These are phyloP conservation scores for Metschnikowia cubensis DNA, from an alignment of 805 yeast species.

Conservation along the genomic window DNA sequence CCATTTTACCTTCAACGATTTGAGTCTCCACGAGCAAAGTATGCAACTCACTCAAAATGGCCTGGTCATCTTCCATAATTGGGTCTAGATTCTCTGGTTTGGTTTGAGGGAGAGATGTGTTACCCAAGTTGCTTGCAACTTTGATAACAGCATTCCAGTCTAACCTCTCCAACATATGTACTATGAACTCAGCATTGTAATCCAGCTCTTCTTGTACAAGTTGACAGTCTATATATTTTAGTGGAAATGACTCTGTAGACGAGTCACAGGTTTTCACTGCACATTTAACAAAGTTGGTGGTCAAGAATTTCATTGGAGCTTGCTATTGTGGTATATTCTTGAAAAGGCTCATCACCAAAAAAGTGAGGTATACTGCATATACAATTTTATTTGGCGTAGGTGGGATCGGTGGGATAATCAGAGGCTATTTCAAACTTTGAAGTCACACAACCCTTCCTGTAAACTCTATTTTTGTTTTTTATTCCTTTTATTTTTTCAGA, in stretches of 20 bases:
- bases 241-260: conserved; percentile 75
- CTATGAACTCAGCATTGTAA: conserved; percentile 74
- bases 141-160: conserved; percentile 82
- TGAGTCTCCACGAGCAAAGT: conserved; percentile 77
- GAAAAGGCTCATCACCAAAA: conserved; percentile 4
- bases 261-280: conserved; percentile 79
- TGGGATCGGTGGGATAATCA: background rate
- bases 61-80: conserved; percentile 47
- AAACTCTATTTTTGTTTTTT: background rate
- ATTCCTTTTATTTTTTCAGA: background rate
- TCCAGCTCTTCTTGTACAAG: conserved; percentile 77
- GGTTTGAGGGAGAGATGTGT: conserved; percentile 27
- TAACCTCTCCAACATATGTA: conserved; percentile 70
- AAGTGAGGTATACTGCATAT: conserved; percentile 2
- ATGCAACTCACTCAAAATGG: conserved; percentile 71
- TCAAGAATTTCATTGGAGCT: conserved; percentile 73
- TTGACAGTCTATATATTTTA: conserved; percentile 62
- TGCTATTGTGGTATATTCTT: background rate
- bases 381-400: background rate
- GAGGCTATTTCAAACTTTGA: background rate
- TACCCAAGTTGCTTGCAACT: conserved; percentile 68
- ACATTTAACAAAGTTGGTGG: conserved; percentile 96
- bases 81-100: conserved; percentile 60
- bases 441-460: background rate
- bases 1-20: conserved; percentile 85